Base-by-base conservation (phyloP, 2,329 filamentous ascomycete species). In the Fusarium beomiforme region DNA sequence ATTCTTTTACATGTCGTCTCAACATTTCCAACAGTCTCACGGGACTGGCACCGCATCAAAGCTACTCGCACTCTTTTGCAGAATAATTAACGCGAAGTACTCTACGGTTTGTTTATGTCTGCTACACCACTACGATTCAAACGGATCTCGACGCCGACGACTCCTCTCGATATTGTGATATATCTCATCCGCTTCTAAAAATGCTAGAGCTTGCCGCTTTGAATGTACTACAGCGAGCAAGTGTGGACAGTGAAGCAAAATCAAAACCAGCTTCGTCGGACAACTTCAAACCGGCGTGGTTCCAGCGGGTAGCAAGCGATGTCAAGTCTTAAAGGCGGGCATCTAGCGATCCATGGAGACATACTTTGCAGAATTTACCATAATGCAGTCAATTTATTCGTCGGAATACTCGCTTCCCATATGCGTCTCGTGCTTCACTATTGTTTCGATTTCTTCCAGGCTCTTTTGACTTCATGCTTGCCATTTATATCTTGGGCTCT, bases 171-270 rank as follows among this genome's bases (percentile, higher is more conserved):
- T 21, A 29, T 36, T 17, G 44, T 64, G 64, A 69, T 43, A n/a
- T 61, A 29, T 31, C 24, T 21, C 50, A 57, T 61, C 67, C 78
- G 87, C 88, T 90, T 90, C 87, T 82, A 87, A 83, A 83, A 82
- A 84, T 88, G 88, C 88, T 90, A 90, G 88, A 90, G 87, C 88
- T 89, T 89, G 86, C 84, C 88, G 87, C 82, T 83, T 85, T 79
- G 81, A 79, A 78, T 76, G 78, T 79, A 76, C 83, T 81, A 89
- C 83, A 85, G 83, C 87, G 88, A 79, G 85, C 86, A 88, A 88
- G 88, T 90, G 88, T 90, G 88, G 88, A 90, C 88, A 89, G 81
- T 89, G 88, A 90, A 90, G 88, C 88, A 84, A 90, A 75, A 90
- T 82, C 64, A 82, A 87, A 83, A 83, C 74, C 75, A 66, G 72